Evolutionary conservation across 2,329 filamentous ascomycete species (phyloP).

Genomic region (Lizonia empirigonia): DNA sequence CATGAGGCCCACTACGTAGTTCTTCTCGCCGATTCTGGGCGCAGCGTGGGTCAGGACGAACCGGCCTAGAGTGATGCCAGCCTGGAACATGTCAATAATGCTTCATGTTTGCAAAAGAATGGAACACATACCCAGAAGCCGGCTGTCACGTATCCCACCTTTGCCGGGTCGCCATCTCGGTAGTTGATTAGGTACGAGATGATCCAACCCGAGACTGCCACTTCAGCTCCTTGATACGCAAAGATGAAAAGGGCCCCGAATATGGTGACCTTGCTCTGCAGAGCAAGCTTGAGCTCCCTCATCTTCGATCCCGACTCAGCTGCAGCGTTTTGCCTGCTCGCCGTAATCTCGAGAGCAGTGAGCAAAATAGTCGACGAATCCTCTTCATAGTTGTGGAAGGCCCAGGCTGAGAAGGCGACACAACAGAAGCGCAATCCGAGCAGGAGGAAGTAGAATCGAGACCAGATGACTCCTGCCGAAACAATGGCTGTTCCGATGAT

Average conservation of each 20-base stretch:
- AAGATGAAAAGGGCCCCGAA: slow-evolving; percentile 83
- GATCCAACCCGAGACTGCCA: slow-evolving; percentile 84
- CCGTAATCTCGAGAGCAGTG: slow-evolving; percentile 51
- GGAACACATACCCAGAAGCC: slow-evolving; percentile 59
- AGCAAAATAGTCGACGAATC: slow-evolving; percentile 58
- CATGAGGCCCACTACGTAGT: slow-evolving; percentile 68
- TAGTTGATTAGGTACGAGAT: slow-evolving; percentile 81
- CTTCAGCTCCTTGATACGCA: slow-evolving; percentile 83
- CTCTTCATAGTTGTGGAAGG: slow-evolving; percentile 72
- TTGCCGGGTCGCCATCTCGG: slow-evolving; percentile 69
- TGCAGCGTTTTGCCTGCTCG: slow-evolving; percentile 47
- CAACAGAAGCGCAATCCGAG: slow-evolving; percentile 64
- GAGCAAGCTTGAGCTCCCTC: slow-evolving; percentile 57
- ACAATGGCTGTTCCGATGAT: slow-evolving; percentile 77
- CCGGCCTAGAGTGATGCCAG: slow-evolving; percentile 75
- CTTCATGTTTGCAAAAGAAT: neutral
- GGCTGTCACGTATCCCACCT: slow-evolving; percentile 80
- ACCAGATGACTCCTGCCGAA: slow-evolving; percentile 67
- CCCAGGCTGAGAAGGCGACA: slow-evolving; percentile 65
- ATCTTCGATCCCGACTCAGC: slow-evolving; percentile 51
- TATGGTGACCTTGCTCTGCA: slow-evolving; percentile 65
- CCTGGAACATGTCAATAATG: slow-evolving; percentile 57
- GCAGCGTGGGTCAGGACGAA: slow-evolving; percentile 72
- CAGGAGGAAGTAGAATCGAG: slow-evolving; percentile 72
- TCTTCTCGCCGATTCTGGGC: slow-evolving; percentile 71